Conservation (phyloP, 2,329 filamentous ascomycete species). For the Aspergillus ibericus region DNA sequence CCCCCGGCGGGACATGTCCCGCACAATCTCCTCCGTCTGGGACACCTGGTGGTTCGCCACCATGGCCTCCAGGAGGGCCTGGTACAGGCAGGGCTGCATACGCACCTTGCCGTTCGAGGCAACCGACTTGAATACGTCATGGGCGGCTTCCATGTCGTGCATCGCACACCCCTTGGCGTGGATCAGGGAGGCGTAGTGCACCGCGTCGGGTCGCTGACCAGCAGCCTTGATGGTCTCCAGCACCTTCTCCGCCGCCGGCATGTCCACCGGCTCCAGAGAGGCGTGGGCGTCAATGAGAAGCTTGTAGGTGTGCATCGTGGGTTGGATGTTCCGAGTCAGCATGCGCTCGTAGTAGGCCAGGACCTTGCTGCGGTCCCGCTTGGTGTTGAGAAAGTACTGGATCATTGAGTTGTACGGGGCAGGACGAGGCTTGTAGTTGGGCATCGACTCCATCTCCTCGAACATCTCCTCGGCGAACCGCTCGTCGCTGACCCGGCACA, state of each 20-base stretch:
- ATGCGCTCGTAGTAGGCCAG: slow-evolving; percentile 94
- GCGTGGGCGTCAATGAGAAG: slow-evolving; percentile 93
- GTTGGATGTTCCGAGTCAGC: slow-evolving; percentile 79
- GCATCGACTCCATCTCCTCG: slow-evolving; percentile 98
- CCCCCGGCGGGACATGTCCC: slow-evolving; percentile 69
- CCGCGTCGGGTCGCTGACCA: slow-evolving; percentile 78
- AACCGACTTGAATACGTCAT: slow-evolving; percentile 77
- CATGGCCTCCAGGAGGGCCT: slow-evolving; percentile 95
- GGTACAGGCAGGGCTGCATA: slow-evolving; percentile 83
- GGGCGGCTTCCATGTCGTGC: slow-evolving; percentile 85
- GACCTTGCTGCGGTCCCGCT: slow-evolving; percentile 92
- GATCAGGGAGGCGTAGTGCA: slow-evolving; percentile 93
- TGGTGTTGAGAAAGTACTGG: slow-evolving; percentile 97
- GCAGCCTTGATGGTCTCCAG: slow-evolving; percentile 73
- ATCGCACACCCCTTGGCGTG: slow-evolving; percentile 93
- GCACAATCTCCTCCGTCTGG: slow-evolving; percentile 71
- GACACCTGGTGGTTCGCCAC: slow-evolving; percentile 87
- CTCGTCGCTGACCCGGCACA: slow-evolving; percentile 95
- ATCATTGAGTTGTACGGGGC: slow-evolving; percentile 99
- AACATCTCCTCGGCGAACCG: slow-evolving; percentile 97
- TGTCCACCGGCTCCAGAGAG: slow-evolving; percentile 86
- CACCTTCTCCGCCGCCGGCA: slow-evolving; percentile 81
- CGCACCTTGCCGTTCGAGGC: slow-evolving; percentile 66
- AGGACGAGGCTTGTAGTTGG: slow-evolving; percentile 96
- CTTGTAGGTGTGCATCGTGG: slow-evolving; percentile 96